A percentile compares a stretch with the other conserved stretches of the same genome.
Conservation (phyloP, 305 asterid species). For the Fraxinus albicans region DNA sequence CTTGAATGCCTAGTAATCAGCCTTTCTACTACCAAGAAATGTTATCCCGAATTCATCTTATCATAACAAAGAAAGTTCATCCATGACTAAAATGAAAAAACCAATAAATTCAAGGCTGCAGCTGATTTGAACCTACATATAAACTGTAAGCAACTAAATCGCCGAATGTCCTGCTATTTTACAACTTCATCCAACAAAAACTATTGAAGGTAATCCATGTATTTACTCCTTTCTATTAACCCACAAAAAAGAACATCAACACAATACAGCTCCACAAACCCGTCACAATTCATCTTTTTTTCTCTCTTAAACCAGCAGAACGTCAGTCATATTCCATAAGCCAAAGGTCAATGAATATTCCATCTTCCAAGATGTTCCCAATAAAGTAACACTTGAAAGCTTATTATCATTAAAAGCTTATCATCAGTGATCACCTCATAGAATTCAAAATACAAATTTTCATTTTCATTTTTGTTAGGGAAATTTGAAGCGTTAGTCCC, state of each 20-base stretch:
- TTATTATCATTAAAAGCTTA: neutral
- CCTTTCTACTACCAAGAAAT: neutral
- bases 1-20: neutral
- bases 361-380: neutral
- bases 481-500: neutral
- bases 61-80: neutral
- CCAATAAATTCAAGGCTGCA: neutral
- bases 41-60: neutral
- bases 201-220: neutral
- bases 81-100: neutral
- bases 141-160: neutral
- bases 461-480: neutral
- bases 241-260: neutral
- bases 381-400: neutral
- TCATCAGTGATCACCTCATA: neutral
- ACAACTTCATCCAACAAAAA: neutral
- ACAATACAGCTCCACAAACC: neutral
- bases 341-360: neutral
- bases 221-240: neutral
- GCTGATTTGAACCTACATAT: neutral
- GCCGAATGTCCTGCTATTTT: neutral
- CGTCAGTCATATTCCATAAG: neutral
- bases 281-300: neutral
- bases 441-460: neutral
- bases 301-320: neutral